Evolutionary conservation across 2,329 filamentous ascomycete genomes (phyloP).

Genomic region (Colletotrichum sp.): DNA sequence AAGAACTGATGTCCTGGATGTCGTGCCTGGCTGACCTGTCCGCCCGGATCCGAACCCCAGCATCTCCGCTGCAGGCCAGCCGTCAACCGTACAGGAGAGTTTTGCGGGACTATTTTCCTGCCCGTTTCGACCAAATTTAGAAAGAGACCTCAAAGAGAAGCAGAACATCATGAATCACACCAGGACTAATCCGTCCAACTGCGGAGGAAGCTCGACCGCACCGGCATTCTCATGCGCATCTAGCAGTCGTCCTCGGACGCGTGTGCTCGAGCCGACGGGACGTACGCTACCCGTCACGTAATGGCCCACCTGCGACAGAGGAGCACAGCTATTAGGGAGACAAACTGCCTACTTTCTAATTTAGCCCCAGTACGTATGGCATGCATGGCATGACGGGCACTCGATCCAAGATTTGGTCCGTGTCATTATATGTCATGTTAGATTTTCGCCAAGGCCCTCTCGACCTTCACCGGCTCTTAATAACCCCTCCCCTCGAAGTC

Average conservation of each 20-base stretch:
- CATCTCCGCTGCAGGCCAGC: background rate
- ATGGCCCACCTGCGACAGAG: background rate
- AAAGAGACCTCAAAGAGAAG: background rate
- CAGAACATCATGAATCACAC: background rate
- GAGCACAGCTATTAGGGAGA: background rate
- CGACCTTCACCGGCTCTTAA: background rate
- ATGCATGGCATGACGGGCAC: background rate
- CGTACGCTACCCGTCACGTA: background rate
- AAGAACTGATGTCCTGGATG: background rate
- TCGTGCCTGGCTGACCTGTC: background rate
- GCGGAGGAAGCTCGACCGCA: background rate
- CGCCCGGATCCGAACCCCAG: background rate
- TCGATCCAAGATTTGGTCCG: background rate
- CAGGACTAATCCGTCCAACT: background rate
- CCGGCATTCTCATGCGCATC: background rate
- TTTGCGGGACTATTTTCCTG: background rate
- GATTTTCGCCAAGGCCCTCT: background rate
- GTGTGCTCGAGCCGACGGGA: background rate
- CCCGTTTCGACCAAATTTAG: background rate
- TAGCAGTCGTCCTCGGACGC: background rate
- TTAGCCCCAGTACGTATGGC: background rate
- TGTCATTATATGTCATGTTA: background rate
- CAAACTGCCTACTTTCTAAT: background rate
- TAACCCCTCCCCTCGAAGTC: background rate
- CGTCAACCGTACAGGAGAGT: background rate